Evolutionary conservation across 495 filamentous ascomycete genomes (phyloP), one percentile per base, ranked within the genome.

Genomic region (Clohesyomyces aquaticus): DNA sequence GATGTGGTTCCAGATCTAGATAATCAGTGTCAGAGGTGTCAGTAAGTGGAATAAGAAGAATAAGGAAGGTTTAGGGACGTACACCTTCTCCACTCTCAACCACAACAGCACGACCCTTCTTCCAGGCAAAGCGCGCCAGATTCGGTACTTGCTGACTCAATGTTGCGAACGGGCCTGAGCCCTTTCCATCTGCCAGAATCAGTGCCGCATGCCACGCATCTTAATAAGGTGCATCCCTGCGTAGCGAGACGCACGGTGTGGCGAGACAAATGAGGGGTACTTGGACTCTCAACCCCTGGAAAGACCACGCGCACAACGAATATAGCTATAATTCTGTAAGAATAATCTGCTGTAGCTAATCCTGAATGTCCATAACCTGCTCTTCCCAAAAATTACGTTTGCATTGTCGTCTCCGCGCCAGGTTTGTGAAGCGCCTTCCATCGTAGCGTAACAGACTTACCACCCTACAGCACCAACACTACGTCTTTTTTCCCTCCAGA

Each of bases 401-500:
- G 14, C 19, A 47, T 47, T 47, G 18, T 47, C 19, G 21, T 47
- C 43, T 47, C 21, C 19, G 21, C 21, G 18, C 43, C 43, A 8
- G 8, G 21, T 47, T 47, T 47, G 14, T 47, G n/a, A 47, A 47
- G 43, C 43, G 43, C n/a, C 43, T 47, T 47, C 21, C 19, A 8
- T 47, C 27, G 22, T 52, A 52, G 22, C 49, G 27, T 52, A 45
- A 45, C 38, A 43, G 29, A 57, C 54, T 57, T 57, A 12, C 54
- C 26, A 43, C 19, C 32, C 35, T 57, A 42, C 19, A 57, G 35
- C 54, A 45, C 35, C 19, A 57, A 57, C 38, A 25, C 35, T 57
- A 57, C 16, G 21, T 45, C 54, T 43, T 57, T 57, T 57, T 46
- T 46, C 19, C 6, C 54, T 45, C 54, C 26, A 57, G 23, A 58